Evolutionary conservation across 192 early-diverging fungal genomes (phyloP).

Genomic region (Backusella sp.): DNA sequence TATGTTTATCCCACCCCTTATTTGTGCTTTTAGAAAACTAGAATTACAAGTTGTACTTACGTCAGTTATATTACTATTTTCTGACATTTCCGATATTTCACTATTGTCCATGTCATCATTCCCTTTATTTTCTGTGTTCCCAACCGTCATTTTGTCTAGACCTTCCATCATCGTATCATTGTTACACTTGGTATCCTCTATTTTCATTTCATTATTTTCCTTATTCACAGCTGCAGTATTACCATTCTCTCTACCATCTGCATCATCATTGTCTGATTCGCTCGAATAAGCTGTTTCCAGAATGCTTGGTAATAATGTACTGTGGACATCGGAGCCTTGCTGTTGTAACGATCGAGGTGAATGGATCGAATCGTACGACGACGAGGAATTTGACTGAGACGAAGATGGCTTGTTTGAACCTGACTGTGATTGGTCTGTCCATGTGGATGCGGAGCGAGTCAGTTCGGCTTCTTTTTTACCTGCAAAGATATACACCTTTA

Average conservation of each 20-base stretch:
- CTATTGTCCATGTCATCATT: not conserved
- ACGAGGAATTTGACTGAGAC: not conserved
- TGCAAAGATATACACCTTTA: not conserved
- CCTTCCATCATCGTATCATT: not conserved
- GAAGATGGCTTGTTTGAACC: not conserved
- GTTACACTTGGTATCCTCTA: not conserved
- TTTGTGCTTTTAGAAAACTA: not conserved
- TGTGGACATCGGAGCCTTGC: not conserved
- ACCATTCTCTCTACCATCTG: not conserved
- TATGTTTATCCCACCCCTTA: not conserved
- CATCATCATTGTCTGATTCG: not conserved
- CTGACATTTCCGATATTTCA: not conserved
- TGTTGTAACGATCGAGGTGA: not conserved
- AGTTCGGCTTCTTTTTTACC: slow-evolving; percentile 12
- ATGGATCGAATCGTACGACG: not conserved
- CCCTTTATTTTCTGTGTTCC: not conserved
- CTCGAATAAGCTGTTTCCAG: not conserved
- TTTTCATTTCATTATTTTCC: not conserved
- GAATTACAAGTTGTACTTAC: not conserved
- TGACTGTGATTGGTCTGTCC: not conserved
- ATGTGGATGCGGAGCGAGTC: not conserved
- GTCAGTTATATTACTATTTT: not conserved
- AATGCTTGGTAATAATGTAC: not conserved
- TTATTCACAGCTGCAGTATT: not conserved
- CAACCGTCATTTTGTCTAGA: not conserved